Conservation (phyloP, 192 early-diverging fungal species). For the Martensiomyces pterosporus region DNA sequence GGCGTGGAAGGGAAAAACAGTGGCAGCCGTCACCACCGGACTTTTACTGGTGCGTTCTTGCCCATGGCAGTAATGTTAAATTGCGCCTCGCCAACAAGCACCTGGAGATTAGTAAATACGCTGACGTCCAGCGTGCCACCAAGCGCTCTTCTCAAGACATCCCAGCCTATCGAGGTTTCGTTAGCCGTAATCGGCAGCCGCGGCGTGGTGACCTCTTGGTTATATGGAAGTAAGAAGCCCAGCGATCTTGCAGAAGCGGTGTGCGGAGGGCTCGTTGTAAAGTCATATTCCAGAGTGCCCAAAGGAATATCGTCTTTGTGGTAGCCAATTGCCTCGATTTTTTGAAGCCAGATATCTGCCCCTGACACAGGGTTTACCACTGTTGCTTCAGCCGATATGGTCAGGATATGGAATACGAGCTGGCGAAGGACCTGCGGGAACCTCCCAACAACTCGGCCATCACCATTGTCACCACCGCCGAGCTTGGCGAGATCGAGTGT, state of each 20-base stretch:
- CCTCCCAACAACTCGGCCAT: neutral
- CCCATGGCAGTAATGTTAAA: conserved; percentile 40
- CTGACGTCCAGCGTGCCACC: conserved; percentile 42
- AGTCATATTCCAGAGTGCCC: conserved; percentile 33
- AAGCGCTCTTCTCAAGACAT: conserved; percentile 33
- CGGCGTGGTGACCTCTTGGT: conserved; percentile 25
- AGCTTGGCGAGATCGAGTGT: conserved; percentile 24
- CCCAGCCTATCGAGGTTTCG: conserved; percentile 46
- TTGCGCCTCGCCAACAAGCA: conserved; percentile 32
- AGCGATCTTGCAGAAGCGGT: neutral
- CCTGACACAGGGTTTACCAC: conserved; percentile 40
- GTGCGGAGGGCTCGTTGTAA: conserved; percentile 4
- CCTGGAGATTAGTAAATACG: conserved; percentile 35
- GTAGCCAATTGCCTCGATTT: conserved; percentile 31
- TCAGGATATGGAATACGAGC: conserved; percentile 30
- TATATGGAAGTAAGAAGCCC: conserved; percentile 28
- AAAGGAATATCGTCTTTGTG: conserved; percentile 28
- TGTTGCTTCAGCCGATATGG: conserved; percentile 39
- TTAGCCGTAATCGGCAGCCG: conserved; percentile 30
- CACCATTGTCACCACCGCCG: neutral
- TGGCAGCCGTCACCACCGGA: conserved; percentile 13
- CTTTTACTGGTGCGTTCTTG: conserved; percentile 30
- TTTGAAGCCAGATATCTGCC: conserved; percentile 34
- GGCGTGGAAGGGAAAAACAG: neutral
- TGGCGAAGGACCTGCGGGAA: conserved; percentile 17